These are phyloP conservation scores for sorghum (Sorghum bicolor) DNA, from an alignment of 176 grass and related monocot species.

Conservation along the genomic window Sorghum_bicolor_NCBIv3 NC_012879.2:57656001-57656500, in stretches of 20 bases:
- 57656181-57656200: background rate
- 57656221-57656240: slow-evolving; percentile 78
- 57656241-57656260: slow-evolving; percentile 96
- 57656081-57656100: slow-evolving; percentile 88
- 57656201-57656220: slow-evolving; percentile 45
- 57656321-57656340: background rate
- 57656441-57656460: slow-evolving; percentile 84
- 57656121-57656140: background rate
- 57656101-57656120: slow-evolving; percentile 68
- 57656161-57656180: background rate
- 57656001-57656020: background rate
- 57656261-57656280: slow-evolving; percentile 79
- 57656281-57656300: slow-evolving; percentile 74
- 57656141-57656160: background rate
- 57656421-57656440: slow-evolving; percentile 80
- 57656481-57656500: slow-evolving; percentile 91
- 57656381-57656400: background rate
- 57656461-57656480: slow-evolving; percentile 92
- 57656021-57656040: slow-evolving; percentile 27
- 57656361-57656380: background rate
- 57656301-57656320: slow-evolving; percentile 62
- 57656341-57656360: background rate
- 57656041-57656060: slow-evolving; percentile 83
- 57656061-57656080: slow-evolving; percentile 81
- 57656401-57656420: slow-evolving; percentile 19